A percentile compares a stretch with the other conserved stretches of the same genome.
Evolutionary conservation across 805 yeast species (phyloP).

Genomic region (Candida loeiensis): DNA sequence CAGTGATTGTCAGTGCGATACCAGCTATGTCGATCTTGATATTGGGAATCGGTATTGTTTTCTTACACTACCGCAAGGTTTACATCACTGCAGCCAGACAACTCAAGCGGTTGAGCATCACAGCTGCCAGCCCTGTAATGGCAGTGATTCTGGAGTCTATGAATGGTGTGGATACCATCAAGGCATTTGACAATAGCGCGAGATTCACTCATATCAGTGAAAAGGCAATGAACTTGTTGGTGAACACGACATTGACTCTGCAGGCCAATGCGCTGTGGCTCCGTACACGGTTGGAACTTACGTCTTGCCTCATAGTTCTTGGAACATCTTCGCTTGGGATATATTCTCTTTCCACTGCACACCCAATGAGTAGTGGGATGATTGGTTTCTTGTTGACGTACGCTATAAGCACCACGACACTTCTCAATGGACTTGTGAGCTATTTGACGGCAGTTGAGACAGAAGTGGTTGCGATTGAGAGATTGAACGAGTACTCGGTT

Average conservation of each 20-base stretch:
- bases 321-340: conserved; percentile 48
- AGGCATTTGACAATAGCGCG: conserved; percentile 64
- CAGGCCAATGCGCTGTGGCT: conserved; percentile 65
- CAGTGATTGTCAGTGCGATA: conserved; percentile 50
- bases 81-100: conserved; percentile 74
- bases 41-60: conserved; percentile 48
- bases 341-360: conserved; percentile 31
- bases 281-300: conserved; percentile 55
- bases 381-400: conserved; percentile 65
- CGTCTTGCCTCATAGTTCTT: conserved; percentile 57
- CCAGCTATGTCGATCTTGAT: conserved; percentile 53
- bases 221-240: conserved; percentile 48
- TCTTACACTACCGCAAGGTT: conserved; percentile 65
- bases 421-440: conserved; percentile 55
- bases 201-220: conserved; percentile 59
- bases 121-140: conserved; percentile 74
- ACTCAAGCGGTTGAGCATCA: conserved; percentile 66
- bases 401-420: conserved; percentile 54
- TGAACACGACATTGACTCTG: conserved; percentile 22
- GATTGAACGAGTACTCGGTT: conserved; percentile 58
- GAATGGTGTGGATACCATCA: conserved; percentile 71
- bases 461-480: conserved; percentile 62
- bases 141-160: conserved; percentile 81
- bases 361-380: conserved; percentile 53
- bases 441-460: conserved; percentile 62